Evolutionary conservation across 768 basidiomycete species (phyloP), one percentile per base, ranked within the genome.

Genomic region (Mycena haematopus): DNA sequence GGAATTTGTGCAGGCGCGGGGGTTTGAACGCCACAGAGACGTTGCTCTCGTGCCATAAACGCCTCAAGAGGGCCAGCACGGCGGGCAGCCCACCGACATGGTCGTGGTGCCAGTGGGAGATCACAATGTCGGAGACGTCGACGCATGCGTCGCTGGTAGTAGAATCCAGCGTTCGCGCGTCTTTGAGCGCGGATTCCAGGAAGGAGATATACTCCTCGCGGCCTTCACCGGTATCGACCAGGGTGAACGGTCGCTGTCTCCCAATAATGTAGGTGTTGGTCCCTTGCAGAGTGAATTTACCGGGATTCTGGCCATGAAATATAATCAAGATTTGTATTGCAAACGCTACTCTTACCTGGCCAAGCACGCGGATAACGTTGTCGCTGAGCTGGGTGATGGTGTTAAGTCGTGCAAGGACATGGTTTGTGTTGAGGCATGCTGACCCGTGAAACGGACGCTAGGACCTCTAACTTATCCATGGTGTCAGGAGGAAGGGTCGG

Each of bases 261-360:
- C 93, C 93, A 47, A 96, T 68, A 64, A 97, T 79, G 71, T 96
- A 97, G 2, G 94, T 95, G 71, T 96, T 95, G 3, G 95, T 96
- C 21, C 94, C 94, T 80, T 95, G 93, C 0, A 96, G 79, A 0
- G 93, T 95, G 72, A 92, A 95, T 68, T 91, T 88, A 3, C 93
- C 90, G 9, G 94, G 93, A 70, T 96, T 96, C 91, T 95, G 67
- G 24, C 49, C 49, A 52, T 49, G 27, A 54, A 19, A 42, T 44
- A 38, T 46, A 8, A 27, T 27, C 24, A n/a, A n/a, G 17, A 22
- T 42, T 40, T 56, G n/a, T 25, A 38, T 36, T 1, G 2, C 13
- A 54, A 47, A 11, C 33, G 8, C 22, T 21, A 58, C 52, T 53
- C 59, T 52, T 71, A 91, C 92, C 86, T 93, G 91, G 4, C 90